phyloP scores from a whole-genome alignment of 148 eudicot genomes.

The Dianthus caryophyllus region DNA sequence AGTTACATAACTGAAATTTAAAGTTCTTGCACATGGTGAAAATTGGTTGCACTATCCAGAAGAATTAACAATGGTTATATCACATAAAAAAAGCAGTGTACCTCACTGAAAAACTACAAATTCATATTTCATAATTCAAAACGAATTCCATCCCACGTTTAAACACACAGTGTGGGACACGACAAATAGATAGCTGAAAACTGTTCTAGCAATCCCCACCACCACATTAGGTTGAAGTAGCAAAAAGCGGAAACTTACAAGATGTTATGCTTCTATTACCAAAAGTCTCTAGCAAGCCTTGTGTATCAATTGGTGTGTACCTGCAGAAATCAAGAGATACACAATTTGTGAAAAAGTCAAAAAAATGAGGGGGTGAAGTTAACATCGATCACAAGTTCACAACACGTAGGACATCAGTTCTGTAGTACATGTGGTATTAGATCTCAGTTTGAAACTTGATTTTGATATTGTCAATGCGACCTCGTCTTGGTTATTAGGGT shows the following conservation, averaged over 20 bases:
- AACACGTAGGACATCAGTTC: no score
- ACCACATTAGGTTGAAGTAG: neutral
- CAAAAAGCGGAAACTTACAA: constrained; percentile 45
- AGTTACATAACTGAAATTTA: no score
- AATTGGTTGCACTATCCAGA: no score
- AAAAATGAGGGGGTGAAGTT: neutral
- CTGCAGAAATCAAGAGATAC: constrained; percentile 35
- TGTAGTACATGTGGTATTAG: no score
- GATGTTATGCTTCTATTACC: constrained; percentile 66
- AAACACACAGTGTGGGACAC: neutral
- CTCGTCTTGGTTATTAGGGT: no score
- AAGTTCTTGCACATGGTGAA: no score
- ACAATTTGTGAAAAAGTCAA: neutral
- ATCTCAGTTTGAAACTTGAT: no score
- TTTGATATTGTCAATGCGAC: no score
- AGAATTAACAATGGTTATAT: neutral
- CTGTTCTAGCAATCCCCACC: neutral
- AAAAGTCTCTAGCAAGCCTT: constrained; percentile 70
- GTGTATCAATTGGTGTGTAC: constrained; percentile 78
- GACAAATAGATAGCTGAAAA: neutral
- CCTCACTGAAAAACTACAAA: neutral
- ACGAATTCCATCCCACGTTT: no score
- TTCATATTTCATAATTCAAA: no score
- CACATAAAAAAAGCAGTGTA: neutral
- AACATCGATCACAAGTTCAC: no score